Evolutionary conservation across 441 rosid species (phyloP), one percentile per base, ranked within the genome.

Genomic region (Dalechampia spathulata): DNA sequence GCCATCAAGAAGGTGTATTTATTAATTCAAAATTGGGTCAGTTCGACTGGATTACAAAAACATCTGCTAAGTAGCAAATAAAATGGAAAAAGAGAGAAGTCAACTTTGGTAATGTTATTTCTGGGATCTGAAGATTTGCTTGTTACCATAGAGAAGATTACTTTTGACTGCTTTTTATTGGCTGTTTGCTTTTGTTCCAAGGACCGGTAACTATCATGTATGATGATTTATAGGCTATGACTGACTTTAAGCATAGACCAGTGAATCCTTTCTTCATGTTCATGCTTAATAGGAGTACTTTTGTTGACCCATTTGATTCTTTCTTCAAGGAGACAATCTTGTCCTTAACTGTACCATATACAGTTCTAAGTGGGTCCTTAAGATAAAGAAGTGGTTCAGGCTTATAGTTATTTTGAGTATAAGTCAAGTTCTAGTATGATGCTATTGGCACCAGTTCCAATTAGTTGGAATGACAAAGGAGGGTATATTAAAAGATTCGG

Each of bases 121-220:
- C 13, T 1, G 9, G 19, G 45, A 16, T 20, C 14, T 15, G 37
- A 43, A 41, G n/a, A 60, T 27, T 19, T 50, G 28, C 13, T 41
- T 30, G 20, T 55, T 46, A 16, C 62, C 5, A 30, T 28, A 22
- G 57, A 54, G 46, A 41, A 39, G 37, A 28, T 60, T 50, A 22
- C 65, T 49, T 68, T 62, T 61, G 58, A 63, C 67, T 46, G 52
- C 55, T 57, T 69, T 48, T 55, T 37, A 30, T 9, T 28, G 51
- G 36, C 38, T 34, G 27, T 21, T 53, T 51, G 56, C 58, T 60
- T 55, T 58, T 38, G 57, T 61, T 51, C 63, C 55, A 49, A 55
- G 39, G 57, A 57, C 52, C 48, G 43, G 17, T 57, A 57, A 42
- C 20, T 34, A 48, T 48, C 57, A 46, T 47, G 25, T 28, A 37